These are phyloP conservation scores for Lentinula lateritia DNA, from an alignment of 768 basidiomycete genomes.

Conservation along the genomic window DNA sequence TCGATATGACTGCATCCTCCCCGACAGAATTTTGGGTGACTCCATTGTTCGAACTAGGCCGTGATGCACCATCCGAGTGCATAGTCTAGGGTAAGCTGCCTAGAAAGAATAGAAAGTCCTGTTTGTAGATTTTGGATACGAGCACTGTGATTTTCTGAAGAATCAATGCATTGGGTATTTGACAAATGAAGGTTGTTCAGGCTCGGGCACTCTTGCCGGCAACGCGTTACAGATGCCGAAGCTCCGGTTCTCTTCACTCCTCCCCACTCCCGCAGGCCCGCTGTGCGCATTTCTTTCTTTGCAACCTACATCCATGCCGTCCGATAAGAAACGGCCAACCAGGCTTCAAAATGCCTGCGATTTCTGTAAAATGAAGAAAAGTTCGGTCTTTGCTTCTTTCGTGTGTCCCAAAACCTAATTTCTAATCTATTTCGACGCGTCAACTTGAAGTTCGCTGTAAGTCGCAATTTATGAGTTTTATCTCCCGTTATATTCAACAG, in stretches of 20 bases:
- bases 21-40: background rate
- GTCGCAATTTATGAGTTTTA: background rate
- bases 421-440: background rate
- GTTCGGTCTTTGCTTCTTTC: background rate
- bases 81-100: conserved; percentile 7
- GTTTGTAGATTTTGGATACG: background rate
- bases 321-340: background rate
- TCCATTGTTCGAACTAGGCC: background rate
- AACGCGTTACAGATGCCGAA: background rate
- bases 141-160: background rate
- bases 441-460: background rate
- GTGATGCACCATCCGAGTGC: conserved; percentile 13
- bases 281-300: background rate
- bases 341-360: background rate
- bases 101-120: background rate
- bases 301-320: background rate
- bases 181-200: too few relatives aligned
- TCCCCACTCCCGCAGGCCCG: background rate
- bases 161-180: background rate
- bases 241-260: background rate
- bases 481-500: too few relatives aligned
- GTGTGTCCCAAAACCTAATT: background rate
- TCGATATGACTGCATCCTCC: conserved; percentile 14
- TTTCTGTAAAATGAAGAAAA: background rate
- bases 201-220: background rate